Conservation (phyloP, 129 eudicot genomes). For the Artemisia annua region DNA sequence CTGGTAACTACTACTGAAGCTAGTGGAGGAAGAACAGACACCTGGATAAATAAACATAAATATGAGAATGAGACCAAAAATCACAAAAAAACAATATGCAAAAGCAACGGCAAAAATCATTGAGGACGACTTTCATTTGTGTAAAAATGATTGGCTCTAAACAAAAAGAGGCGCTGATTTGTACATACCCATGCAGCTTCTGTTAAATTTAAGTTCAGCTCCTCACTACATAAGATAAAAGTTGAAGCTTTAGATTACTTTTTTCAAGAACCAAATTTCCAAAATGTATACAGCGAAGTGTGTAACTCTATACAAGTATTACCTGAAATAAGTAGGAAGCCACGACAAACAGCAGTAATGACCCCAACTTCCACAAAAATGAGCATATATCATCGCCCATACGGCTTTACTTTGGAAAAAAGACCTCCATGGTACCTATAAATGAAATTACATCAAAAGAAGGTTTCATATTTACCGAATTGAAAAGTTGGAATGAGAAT, state of each 20-base stretch:
- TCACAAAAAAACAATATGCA: not conserved
- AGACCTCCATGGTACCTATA: conserved; percentile 88
- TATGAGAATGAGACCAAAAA: conserved; percentile 7
- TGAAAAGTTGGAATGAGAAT: not conserved
- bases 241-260: conserved; percentile 23
- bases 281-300: not conserved
- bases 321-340: conserved; percentile 99
- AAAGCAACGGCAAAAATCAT: not conserved
- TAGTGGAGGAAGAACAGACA: conserved; percentile 93
- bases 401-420: conserved; percentile 85
- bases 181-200: conserved; percentile 94
- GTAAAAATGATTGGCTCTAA: not conserved
- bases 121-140: conserved; percentile 5
- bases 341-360: conserved; percentile 94
- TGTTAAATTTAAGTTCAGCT: conserved; percentile 76
- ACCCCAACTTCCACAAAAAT: conserved; percentile 99
- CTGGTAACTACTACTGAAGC: conserved; percentile 80
- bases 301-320: conserved; percentile 9
- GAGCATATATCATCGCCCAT: conserved; percentile 99
- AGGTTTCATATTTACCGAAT: not conserved
- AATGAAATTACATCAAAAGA: conserved; percentile 9
- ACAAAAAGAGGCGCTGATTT: conserved; percentile 9
- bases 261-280: not conserved
- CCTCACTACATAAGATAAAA: conserved; percentile 65
- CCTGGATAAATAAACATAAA: conserved; percentile 48